A percentile compares a stretch with the other conserved stretches of the same genome.
These are phyloP conservation scores for Monosporascus sp. DNA, from an alignment of 2,329 filamentous ascomycete genomes.

Conservation along the genomic window DNA sequence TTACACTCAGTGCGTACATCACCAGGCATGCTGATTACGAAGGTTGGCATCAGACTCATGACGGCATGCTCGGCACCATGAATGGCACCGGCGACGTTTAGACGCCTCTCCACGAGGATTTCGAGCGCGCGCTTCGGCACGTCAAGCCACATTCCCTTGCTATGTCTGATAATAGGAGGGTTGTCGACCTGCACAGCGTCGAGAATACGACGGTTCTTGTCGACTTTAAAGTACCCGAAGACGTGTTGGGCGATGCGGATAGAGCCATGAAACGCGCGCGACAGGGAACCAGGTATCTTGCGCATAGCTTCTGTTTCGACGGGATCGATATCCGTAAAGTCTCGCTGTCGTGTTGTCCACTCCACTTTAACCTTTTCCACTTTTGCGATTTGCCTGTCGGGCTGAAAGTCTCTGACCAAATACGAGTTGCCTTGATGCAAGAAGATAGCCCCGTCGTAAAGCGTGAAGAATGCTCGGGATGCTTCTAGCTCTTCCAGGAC, in stretches of 20 bases:
- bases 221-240: conserved; percentile 97
- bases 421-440: conserved; percentile 94
- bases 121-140: conserved; percentile 74
- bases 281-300: conserved; percentile 56
- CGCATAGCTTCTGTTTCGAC: conserved; percentile 87
- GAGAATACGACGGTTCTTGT: conserved; percentile 75
- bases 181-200: conserved; percentile 93
- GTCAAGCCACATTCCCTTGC: conserved; percentile 94
- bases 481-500: conserved; percentile 96
- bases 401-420: conserved; percentile 81
- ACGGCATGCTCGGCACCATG: conserved; percentile 93
- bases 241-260: conserved; percentile 86
- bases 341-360: conserved; percentile 89
- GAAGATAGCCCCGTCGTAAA: conserved; percentile 97
- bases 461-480: conserved; percentile 87
- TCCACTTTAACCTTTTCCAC: conserved; percentile 88
- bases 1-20: conserved; percentile 96
- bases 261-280: conserved; percentile 74
- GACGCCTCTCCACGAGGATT: conserved; percentile 64
- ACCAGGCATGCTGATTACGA: conserved; percentile 82
- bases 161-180: conserved; percentile 77
- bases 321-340: conserved; percentile 91
- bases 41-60: conserved; percentile 80
- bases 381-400: conserved; percentile 74
- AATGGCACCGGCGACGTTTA: conserved; percentile 85